Evolutionary conservation across 1,139 yeast genomes (phyloP), one percentile per base, ranked within the genome.

Genomic region (Petasospora fabianii): DNA sequence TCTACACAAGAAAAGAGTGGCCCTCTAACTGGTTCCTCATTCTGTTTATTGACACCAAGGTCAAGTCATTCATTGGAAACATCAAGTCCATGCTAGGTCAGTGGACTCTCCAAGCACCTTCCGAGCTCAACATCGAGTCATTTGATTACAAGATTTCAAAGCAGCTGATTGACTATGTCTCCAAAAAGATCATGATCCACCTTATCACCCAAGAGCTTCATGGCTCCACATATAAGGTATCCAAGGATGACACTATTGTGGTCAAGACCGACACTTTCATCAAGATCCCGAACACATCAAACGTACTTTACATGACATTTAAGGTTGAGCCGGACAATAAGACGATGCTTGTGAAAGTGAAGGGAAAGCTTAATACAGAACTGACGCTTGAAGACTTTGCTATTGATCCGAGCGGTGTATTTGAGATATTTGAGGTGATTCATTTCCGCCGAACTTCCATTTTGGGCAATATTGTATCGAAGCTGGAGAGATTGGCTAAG

Each of bases 11-110:
- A 37, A 74, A 73, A 38, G 80, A 74, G 44, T 83, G 90, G 90
- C 87, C 88, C 1, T 64, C 77, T 3, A 75, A 80, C 41, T 83
- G 90, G 90, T 79, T 79, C 55, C 59, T 83, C 35, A 71, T 80
- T 56, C 66, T 59, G 71, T 78, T 55, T 30, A 61, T 67, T 40
- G 71, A 65, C 28, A 66, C 76, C 1, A 67, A 69, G 14, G 64
- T 77, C 7, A 67, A 70, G 40, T 74, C 85, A 68, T 82, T 80
- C 73, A 83, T 82, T 22, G 79, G 85, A 6, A 69, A 82, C 41
- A 72, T 81, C 34, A 71, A 70, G 47, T 73, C 84, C 1, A 61
- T 71, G 6, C 69, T 73, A 43, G 86, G 86, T 2, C 79, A 71
- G 43, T 81, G 88, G 88, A 66, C 70, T 28, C 59, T 81, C 22